Evolutionary conservation across 768 basidiomycete genomes (phyloP), one percentile per base, ranked within the genome.

Genomic region (Pulveroboletus sp.): DNA sequence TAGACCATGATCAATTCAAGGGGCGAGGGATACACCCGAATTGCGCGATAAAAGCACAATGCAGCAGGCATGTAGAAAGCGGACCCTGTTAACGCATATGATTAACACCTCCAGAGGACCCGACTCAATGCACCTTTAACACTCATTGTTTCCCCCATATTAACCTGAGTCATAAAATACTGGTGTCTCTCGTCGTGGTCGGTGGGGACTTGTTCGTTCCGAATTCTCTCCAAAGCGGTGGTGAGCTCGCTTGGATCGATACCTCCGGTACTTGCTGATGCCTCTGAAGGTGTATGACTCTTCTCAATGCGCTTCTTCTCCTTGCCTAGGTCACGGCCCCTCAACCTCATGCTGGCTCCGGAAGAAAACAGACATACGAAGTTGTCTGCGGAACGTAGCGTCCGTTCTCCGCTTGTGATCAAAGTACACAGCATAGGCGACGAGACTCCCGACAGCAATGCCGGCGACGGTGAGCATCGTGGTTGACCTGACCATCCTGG

Each of bases 1-100:
- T 96, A 95, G 54, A 98, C 94, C 68, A 87, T 82, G 60, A 99
- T 86, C 58, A 98, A 81, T 69, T 98, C 96, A 30, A 92, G 82
- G 0, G 94, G 92, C 28, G 89, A 83, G 43, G 96, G 96, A 72
- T 99, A 99, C 32, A 96, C 93, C 47, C 87, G 78, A 51, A 98
- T 82, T 1, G 93, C 94, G 43, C 92, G 81, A 79, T 85, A 99
- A 80, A 98, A 98, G 37, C 84, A 81, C 64, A 90, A 69, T 37
- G 96, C 94, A 17, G 94, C 85, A 10, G 83, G 78, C 26, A 97
- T 76, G 63, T 86, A 72, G 70, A 83, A 86, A 26, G 76, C 69
- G 38, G 89, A 86, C 33, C 94, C 95, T 96, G 54, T 24, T 21
- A 48, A 46, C 42, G 28, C n/a, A 45, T 55, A 43, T 44, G 8